Percentiles rank a stretch among this genome's conserved stretches.
phyloP scores from a whole-genome alignment of 495 filamentous ascomycete species.

The Xylaria venustula region DNA sequence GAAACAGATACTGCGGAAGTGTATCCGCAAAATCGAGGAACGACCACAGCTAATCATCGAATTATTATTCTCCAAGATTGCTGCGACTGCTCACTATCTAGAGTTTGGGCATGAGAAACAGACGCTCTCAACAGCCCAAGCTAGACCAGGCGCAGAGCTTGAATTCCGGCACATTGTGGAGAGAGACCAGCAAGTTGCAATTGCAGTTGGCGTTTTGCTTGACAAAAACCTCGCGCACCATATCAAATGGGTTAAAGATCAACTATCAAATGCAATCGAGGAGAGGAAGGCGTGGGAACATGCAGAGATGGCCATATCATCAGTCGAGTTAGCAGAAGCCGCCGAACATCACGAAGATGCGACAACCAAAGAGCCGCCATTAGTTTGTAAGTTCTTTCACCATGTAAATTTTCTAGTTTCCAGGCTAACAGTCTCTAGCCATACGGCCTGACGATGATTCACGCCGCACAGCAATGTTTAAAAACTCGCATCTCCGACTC shows the following conservation, averaged over 20 bases:
- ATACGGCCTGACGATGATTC: slow-evolving; percentile 68
- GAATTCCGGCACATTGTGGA: slow-evolving; percentile 72
- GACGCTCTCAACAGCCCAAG: slow-evolving; percentile 54
- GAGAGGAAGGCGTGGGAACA: slow-evolving; percentile 82
- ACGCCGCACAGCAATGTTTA: slow-evolving; percentile 73
- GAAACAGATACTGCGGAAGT: slow-evolving; percentile 72
- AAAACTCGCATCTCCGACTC: slow-evolving; percentile 85
- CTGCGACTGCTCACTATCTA: slow-evolving; percentile 76
- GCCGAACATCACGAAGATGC: slow-evolving; percentile 37
- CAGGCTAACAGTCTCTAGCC: slow-evolving; percentile 33
- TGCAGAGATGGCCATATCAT: slow-evolving; percentile 55
- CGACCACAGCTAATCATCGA: slow-evolving; percentile 82
- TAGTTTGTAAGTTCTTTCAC: slow-evolving; percentile 42
- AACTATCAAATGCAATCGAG: slow-evolving; percentile 62
- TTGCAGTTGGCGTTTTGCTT: slow-evolving; percentile 74
- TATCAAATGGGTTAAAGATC: slow-evolving; percentile 77
- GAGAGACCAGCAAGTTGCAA: slow-evolving; percentile 65
- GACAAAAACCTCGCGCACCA: slow-evolving; percentile 72
- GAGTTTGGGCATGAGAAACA: slow-evolving; percentile 90
- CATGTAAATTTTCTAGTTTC: not conserved
- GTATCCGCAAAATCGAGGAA: slow-evolving; percentile 77
- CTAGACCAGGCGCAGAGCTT: slow-evolving; percentile 67
- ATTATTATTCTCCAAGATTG: slow-evolving; percentile 91
- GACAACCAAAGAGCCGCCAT: slow-evolving; percentile 35
- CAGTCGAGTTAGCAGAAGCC: slow-evolving; percentile 24